Percentiles rank a stretch among this genome's conserved stretches.
Conservation (phyloP, 2,329 filamentous ascomycete species). For the Juglanconis juglandina region DNA sequence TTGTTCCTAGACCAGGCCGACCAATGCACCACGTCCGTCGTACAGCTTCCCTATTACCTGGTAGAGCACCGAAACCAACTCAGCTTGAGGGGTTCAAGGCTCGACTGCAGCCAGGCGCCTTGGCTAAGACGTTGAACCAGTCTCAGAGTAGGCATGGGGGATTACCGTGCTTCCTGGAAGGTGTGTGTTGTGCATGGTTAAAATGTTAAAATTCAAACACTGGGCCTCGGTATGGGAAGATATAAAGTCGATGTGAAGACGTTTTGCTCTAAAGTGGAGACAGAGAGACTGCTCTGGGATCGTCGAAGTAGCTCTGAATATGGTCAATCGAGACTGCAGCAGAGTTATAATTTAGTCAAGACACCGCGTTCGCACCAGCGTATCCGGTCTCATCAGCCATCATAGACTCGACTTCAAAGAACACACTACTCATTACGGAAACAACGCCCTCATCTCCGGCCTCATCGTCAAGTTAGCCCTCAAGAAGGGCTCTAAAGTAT, state of each 20-base stretch:
- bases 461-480: slow-evolving; percentile 12
- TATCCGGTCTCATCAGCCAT: neutral
- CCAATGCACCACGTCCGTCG: too few species aligned
- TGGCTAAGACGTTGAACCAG: too few species aligned
- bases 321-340: neutral
- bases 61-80: too few species aligned
- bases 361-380: neutral
- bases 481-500: slow-evolving; percentile 3
- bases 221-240: too few species aligned
- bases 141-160: neutral
- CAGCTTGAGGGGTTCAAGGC: too few species aligned
- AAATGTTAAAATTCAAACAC: too few species aligned
- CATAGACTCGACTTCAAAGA: neutral
- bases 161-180: neutral
- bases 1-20: too few species aligned
- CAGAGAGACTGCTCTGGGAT: neutral
- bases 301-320: neutral
- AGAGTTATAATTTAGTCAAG: neutral
- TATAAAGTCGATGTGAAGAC: neutral
- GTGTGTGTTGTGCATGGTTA: neutral
- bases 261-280: neutral
- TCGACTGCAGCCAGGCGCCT: too few species aligned
- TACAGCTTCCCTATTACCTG: neutral
- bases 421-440: slow-evolving; percentile 10
- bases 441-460: neutral